These are phyloP conservation scores for Evernia prunastri DNA, from an alignment of 495 filamentous ascomycete species.

Conservation along the genomic window DNA sequence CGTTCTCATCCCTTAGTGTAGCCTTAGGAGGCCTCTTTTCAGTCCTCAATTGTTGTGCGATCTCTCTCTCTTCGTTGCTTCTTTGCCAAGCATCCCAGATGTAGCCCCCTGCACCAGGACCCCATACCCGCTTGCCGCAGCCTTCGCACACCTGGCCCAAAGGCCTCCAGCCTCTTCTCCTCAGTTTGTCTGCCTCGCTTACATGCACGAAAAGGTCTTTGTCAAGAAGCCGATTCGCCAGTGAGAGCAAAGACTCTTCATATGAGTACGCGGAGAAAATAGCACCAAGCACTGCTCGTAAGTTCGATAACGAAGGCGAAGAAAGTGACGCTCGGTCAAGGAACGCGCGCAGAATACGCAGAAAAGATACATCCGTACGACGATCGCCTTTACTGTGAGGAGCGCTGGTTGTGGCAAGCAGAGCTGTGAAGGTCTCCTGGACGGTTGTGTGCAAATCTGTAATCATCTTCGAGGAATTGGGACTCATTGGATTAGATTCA, in stretches of 20 bases:
- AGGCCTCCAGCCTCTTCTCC: conserved; percentile 87
- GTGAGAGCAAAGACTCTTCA: conserved; percentile 75
- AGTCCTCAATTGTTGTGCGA: background rate
- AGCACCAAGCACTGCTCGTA: conserved; percentile 74
- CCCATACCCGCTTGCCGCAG: conserved; percentile 81
- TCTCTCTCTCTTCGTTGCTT: conserved; percentile 42
- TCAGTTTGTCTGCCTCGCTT: conserved; percentile 60
- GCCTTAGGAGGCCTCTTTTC: conserved; percentile 2
- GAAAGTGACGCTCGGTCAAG: conserved; percentile 72
- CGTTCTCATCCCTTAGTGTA: conserved; percentile 3
- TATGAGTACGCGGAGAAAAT: conserved; percentile 95
- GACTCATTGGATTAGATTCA: background rate
- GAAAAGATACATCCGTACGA: conserved; percentile 65
- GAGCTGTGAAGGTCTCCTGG: conserved; percentile 82
- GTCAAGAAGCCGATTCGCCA: conserved; percentile 82
- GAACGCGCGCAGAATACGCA: conserved; percentile 84
- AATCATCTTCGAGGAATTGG: conserved; percentile 43
- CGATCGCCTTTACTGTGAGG: conserved; percentile 32
- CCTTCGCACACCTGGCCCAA: conserved; percentile 78
- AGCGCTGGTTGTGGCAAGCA: conserved; percentile 60
- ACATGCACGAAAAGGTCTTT: conserved; percentile 86
- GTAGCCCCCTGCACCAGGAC: conserved; percentile 70
- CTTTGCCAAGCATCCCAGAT: conserved; percentile 79
- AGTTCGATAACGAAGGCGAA: conserved; percentile 79
- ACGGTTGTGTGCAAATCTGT: conserved; percentile 66